Base-by-base conservation (phyloP, 1,284 basidiomycete genomes). In the Ceratobasidium theobromae region DNA sequence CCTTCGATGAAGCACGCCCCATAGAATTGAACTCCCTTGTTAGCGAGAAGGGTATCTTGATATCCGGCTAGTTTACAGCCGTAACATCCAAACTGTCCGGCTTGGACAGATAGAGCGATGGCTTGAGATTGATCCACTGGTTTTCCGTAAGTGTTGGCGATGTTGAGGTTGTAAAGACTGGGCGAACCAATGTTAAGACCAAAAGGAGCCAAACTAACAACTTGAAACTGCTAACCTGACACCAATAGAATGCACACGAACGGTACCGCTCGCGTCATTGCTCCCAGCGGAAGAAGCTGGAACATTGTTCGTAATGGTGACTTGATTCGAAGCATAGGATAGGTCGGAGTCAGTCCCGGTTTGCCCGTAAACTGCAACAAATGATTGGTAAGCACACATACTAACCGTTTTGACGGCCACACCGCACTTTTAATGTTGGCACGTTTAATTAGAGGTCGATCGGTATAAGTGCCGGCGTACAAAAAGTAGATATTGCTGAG, bases 41-140 rank as follows among this genome's bases (percentile, higher is more conserved):
- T 57, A 23, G 70, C 70, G n/a, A 70, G 54, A 6, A 71, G 53
- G 14, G 69, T 72, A 43, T 72, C 70, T 33, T 71, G 71, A 28
- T 68, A 68, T 0, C 71, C 70, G 11, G 51, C 57, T 3, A 69
- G 28, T 38, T 69, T 57, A 60, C 69, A 69, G 12, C 57, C 69
- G 38, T 70, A 71, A 48, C 69, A 68, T 27, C 46, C 69, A 57
- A 70, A 69, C n/a, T 52, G 55, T 8, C 58, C 62, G 28, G 58
- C 48, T 33, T 69, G 45, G 27, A 70, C 69, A 30, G 68, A 67
- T 12, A 71, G 65, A 54, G 70, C 69, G 53, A 70, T 71, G 18
- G 68, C 70, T 48, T 70, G 69, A 12, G 68, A 54, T 43, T 69
- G 64, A 6, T n/a, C 46, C 21, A 27, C 58, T 8, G 30, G 58